Percentiles rank a stretch among this genome's conserved stretches.
phyloP scores from a whole-genome alignment of 2,329 filamentous ascomycete genomes.

The Ophiostoma perfectum region DNA sequence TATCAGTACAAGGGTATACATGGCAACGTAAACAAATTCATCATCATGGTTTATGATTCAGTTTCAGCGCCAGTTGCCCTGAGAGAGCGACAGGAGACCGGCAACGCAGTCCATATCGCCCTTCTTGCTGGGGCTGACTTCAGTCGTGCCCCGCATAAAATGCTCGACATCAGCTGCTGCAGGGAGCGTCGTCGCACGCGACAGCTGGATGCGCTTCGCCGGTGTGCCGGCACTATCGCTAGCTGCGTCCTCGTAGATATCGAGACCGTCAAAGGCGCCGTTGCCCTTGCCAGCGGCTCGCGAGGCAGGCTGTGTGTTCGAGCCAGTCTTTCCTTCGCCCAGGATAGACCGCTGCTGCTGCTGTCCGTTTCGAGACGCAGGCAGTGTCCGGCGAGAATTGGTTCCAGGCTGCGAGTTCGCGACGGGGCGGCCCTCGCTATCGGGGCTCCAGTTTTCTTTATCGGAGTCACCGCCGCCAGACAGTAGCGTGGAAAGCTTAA shows the following conservation, averaged over 20 bases:
- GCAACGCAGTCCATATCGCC: slow-evolving; percentile 84
- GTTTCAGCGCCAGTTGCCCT: slow-evolving; percentile 76
- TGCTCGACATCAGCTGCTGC: slow-evolving; percentile 60
- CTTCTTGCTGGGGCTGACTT: slow-evolving; percentile 64
- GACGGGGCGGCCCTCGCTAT: slow-evolving; percentile 41
- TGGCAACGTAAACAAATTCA: slow-evolving; percentile 8
- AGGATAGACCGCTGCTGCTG: slow-evolving; percentile 36
- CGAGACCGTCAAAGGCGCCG: slow-evolving; percentile 33
- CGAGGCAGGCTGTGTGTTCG: slow-evolving; percentile 38
- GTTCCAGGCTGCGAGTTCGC: slow-evolving; percentile 16
- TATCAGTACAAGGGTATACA: background rate
- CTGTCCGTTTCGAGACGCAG: slow-evolving; percentile 33
- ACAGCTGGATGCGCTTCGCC: slow-evolving; percentile 16
- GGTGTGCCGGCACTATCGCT: slow-evolving; percentile 19
- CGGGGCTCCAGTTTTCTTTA: slow-evolving; percentile 83
- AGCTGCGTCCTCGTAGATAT: slow-evolving; percentile 51
- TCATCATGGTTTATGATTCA: background rate
- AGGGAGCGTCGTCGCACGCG: slow-evolving; percentile 22
- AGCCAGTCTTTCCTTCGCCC: slow-evolving; percentile 34
- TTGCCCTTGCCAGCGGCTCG: slow-evolving; percentile 29
- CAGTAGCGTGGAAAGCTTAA: slow-evolving; percentile 39
- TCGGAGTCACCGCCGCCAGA: slow-evolving; percentile 67
- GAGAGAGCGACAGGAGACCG: slow-evolving; percentile 79
- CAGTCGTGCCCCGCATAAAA: slow-evolving; percentile 64
- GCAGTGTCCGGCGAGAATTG: slow-evolving; percentile 36